Percentiles rank a stretch among this genome's conserved stretches.
These are phyloP conservation scores for Grosmannia penicillata DNA, from an alignment of 2,329 filamentous ascomycete genomes.

Conservation along the genomic window DNA sequence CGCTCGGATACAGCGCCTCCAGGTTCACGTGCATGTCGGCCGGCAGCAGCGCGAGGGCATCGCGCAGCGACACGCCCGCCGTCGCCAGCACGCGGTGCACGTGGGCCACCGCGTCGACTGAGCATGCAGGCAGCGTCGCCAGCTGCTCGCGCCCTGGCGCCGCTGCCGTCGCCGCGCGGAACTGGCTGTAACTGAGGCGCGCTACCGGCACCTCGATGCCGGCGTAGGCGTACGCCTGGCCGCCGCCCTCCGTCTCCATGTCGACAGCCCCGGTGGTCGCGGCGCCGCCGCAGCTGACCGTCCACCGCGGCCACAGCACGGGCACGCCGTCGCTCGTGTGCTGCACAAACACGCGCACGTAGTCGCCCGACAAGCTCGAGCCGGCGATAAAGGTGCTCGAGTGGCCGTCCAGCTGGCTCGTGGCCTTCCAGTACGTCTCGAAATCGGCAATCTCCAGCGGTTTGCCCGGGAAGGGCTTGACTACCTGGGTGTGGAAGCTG, in stretches of 20 bases:
- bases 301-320: constrained; percentile 78
- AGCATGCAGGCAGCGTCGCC: constrained; percentile 26
- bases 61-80: constrained; percentile 65
- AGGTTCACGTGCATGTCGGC: constrained; percentile 75
- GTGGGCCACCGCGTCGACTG: constrained; percentile 40
- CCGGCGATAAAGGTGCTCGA: constrained; percentile 82
- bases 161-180: constrained; percentile 35
- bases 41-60: constrained; percentile 63
- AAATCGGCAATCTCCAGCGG: constrained; percentile 96
- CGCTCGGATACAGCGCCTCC: constrained; percentile 76
- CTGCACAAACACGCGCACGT: constrained; percentile 82
- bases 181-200: constrained; percentile 61
- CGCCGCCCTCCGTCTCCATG: neutral
- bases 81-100: constrained; percentile 59
- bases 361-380: constrained; percentile 90
- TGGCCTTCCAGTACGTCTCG: constrained; percentile 98
- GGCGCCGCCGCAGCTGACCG: constrained; percentile 46
- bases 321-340: constrained; percentile 78
- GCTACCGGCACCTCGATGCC: constrained; percentile 65
- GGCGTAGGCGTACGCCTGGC: too few relatives aligned
- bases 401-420: constrained; percentile 77
- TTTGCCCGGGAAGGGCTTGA: constrained; percentile 86
- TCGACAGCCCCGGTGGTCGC: too few relatives aligned
- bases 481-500: constrained; percentile 86
- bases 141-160: constrained; percentile 29